Evolutionary conservation across 163 green algal species (phyloP), one percentile per base, ranked within the genome.

Genomic region (Scenedesmus sp.): DNA sequence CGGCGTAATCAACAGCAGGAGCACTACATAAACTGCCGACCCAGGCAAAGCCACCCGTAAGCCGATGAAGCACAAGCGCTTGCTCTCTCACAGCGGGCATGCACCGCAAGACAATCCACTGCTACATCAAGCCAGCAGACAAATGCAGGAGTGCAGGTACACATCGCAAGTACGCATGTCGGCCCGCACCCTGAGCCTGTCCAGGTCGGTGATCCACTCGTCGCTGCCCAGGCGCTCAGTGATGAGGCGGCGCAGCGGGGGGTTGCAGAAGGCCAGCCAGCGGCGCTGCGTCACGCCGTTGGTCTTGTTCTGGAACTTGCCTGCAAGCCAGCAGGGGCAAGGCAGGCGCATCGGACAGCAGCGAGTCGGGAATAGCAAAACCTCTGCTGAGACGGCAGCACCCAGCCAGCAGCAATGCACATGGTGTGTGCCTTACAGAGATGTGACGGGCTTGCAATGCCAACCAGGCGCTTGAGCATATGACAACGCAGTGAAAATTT

Each of bases 261-360:
- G 97, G 96, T 99, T 99, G 97, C 98, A 99, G 95, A 99, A 99
- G n/a, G 98, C 98, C 80, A 99, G 97, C 98, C 98, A 99, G 73
- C 98, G 96, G 72, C 98, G 95, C 93, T 97, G 97, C 22, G 97
- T 98, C 43, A 98, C 97, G 85, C 98, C 98, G 92, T 99, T 99
- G 92, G 98, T 99, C 96, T 99, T 99, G 96, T 99, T 99, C 94
- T 99, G 98, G 95, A 99, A 99, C 95, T 99, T 99, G 72, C 98
- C 81, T 90, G 85, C 65, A n/a, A n/a, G n/a, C n/a, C n/a, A n/a
- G n/a, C n/a, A n/a, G n/a, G n/a, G n/a, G n/a, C n/a, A n/a, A n/a
- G n/a, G n/a, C n/a, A n/a, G 53, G 2, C 15, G 16, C 9, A 3
- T 78, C n/a, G n/a, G 65, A 40, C 26, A 15, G 65, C 15, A 44